These are phyloP conservation scores for Pseudocohnilembus persalinus DNA, from an alignment of 169 alveolate genomes.

Conservation along the genomic window DNA sequence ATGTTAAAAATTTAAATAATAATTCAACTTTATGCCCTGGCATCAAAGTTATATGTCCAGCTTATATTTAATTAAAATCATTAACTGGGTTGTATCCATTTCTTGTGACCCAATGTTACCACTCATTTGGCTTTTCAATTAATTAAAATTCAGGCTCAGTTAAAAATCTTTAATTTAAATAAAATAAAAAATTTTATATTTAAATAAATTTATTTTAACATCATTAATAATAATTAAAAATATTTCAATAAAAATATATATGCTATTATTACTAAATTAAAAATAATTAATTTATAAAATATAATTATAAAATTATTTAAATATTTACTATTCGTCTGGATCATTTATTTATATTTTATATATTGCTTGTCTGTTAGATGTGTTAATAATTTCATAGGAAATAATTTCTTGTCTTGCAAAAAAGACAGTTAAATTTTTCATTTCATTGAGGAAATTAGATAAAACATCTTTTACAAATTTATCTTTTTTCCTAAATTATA, in stretches of 20 bases:
- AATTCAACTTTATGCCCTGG: conserved; percentile 15
- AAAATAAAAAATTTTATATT: no score
- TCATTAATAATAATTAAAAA: no score
- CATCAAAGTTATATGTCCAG: conserved; percentile 5
- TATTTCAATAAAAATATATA: no score
- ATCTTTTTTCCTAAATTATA: not conserved
- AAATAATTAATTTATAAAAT: no score
- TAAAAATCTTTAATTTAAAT: conserved; percentile 9
- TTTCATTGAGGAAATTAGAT: conserved; percentile 14
- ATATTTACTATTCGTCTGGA: no score
- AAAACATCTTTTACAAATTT: conserved; percentile 21
- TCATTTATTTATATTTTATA: conserved; percentile 28
- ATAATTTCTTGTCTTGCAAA: conserved; percentile 28
- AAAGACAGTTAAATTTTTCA: conserved; percentile 8
- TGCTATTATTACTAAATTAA: no score
- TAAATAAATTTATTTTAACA: no score
- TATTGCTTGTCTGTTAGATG: not conserved
- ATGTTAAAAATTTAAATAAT: not conserved
- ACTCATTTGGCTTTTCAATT: conserved; percentile 29
- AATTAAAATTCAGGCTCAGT: conserved; percentile 20
- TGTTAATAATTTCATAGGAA: conserved; percentile 17
- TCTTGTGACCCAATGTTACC: conserved; percentile 29
- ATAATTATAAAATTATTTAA: no score
- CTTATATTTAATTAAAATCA: conserved; percentile 8
- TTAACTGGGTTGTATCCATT: conserved; percentile 12